Evolutionary conservation across 2,329 filamentous ascomycete genomes (phyloP).

Genomic region (Aschersonia sp.): DNA sequence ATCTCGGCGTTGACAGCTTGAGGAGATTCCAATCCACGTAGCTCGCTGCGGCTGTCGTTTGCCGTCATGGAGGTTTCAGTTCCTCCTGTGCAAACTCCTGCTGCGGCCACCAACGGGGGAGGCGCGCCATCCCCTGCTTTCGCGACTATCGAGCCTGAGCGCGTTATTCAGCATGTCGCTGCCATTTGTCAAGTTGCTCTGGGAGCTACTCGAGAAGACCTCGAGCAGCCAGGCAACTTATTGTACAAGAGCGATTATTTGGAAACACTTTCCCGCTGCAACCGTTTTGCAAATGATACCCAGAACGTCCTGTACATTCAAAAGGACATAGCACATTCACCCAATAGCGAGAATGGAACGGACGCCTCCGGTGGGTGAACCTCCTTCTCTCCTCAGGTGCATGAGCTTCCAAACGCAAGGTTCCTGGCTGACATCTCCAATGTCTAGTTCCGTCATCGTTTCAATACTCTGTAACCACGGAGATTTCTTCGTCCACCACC

Average conservation of each 20-base stretch:
- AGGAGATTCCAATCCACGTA: no score
- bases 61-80: slow-evolving; percentile 39
- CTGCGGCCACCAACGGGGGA: slow-evolving; percentile 20
- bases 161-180: slow-evolving; percentile 57
- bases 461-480: slow-evolving; percentile 65
- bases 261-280: slow-evolving; percentile 78
- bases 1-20: background rate
- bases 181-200: slow-evolving; percentile 59
- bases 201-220: slow-evolving; percentile 61
- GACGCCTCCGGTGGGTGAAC: slow-evolving; percentile 26
- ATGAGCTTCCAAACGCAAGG: background rate
- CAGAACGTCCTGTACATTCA: slow-evolving; percentile 84
- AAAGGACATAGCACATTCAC: slow-evolving; percentile 54
- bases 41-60: background rate
- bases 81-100: slow-evolving; percentile 25
- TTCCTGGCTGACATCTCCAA: background rate
- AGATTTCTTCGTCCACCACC: slow-evolving; percentile 66
- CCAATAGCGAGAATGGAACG: slow-evolving; percentile 33
- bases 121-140: slow-evolving; percentile 31
- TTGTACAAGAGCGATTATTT: slow-evolving; percentile 56
- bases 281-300: slow-evolving; percentile 76
- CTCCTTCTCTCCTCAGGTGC: background rate
- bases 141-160: slow-evolving; percentile 47
- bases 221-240: slow-evolving; percentile 69
- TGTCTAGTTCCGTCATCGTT: slow-evolving; percentile 36